These are phyloP conservation scores for Podila epigama DNA, from an alignment of 192 early-diverging fungal genomes.

Conservation along the genomic window DNA sequence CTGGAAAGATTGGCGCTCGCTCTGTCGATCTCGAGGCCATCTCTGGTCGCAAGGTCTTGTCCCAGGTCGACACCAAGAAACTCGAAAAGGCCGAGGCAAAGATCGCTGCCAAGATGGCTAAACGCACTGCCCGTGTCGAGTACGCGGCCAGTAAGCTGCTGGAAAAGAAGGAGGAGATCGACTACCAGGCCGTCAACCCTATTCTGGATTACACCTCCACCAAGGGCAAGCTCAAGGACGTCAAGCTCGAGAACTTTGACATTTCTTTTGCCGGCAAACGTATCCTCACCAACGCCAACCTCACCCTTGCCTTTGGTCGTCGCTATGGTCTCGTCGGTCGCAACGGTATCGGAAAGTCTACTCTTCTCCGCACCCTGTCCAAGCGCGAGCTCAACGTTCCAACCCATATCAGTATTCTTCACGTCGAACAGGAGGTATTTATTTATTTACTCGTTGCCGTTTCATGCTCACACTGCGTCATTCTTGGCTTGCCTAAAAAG, in stretches of 20 bases:
- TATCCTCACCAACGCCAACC: conserved; percentile 87
- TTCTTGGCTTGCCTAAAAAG: too few species aligned
- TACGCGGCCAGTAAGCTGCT: conserved; percentile 81
- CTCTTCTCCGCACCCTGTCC: conserved; percentile 78
- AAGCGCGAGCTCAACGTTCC: conserved; percentile 89
- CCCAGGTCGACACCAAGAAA: conserved; percentile 82
- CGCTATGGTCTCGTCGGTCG: conserved; percentile 96
- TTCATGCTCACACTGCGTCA: too few species aligned
- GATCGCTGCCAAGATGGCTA: conserved; percentile 89
- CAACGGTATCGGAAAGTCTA: conserved; percentile 91
- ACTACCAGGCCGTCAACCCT: conserved; percentile 90
- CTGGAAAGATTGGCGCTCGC: conserved; percentile 49
- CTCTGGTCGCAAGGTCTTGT: conserved; percentile 70
- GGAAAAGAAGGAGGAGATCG: conserved; percentile 68
- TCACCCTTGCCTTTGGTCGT: conserved; percentile 87
- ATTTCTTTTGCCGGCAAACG: conserved; percentile 93
- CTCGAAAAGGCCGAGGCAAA: conserved; percentile 92
- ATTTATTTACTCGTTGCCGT: neutral
- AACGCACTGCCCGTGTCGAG: conserved; percentile 73
- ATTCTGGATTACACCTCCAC: conserved; percentile 83
- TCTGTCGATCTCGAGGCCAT: conserved; percentile 73
- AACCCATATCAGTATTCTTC: conserved; percentile 90
- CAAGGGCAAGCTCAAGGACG: conserved; percentile 89
- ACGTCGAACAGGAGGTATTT: conserved; percentile 95
- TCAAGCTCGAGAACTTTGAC: conserved; percentile 97